Conservation (phyloP, 129 eudicot species). For the carrot (Daucus carota) region DNA sequence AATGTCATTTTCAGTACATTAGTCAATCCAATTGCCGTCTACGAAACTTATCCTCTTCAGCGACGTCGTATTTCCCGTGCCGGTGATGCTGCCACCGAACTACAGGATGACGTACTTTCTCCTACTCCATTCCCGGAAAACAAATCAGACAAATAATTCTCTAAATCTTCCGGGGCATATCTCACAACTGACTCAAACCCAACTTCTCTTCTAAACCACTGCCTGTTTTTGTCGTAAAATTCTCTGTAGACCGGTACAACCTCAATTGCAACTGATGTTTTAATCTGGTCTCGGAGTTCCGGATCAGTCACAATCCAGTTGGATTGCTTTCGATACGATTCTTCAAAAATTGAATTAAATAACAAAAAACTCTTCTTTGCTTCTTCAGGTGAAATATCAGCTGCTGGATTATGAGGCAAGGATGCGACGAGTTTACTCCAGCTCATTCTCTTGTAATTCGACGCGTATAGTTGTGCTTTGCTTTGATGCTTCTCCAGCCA, state of each 20-base stretch:
- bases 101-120: slow-evolving; percentile 20
- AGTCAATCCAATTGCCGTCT: neutral
- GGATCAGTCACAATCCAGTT: slow-evolving; percentile 63
- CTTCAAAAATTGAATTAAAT: slow-evolving; percentile 52
- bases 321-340: slow-evolving; percentile 45
- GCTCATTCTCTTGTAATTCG: slow-evolving; percentile 67
- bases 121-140: slow-evolving; percentile 34
- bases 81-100: slow-evolving; percentile 20
- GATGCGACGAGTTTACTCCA: slow-evolving; percentile 63
- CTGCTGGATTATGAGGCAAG: slow-evolving; percentile 51
- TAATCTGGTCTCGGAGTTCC: slow-evolving; percentile 56
- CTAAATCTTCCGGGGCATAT: slow-evolving; percentile 76
- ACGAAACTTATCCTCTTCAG: neutral
- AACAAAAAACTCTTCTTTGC: slow-evolving; percentile 35
- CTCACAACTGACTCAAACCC: slow-evolving; percentile 51
- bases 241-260: slow-evolving; percentile 39
- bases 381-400: slow-evolving; percentile 24
- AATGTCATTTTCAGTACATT: neutral
- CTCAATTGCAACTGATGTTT: slow-evolving; percentile 33
- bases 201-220: slow-evolving; percentile 5
- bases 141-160: slow-evolving; percentile 64
- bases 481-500: slow-evolving; percentile 55
- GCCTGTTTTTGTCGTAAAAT: slow-evolving; percentile 43
- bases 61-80: slow-evolving; percentile 2
- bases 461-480: slow-evolving; percentile 46